phyloP scores from a whole-genome alignment of 2,329 filamentous ascomycete genomes.

The Pseudocercospora eumusae region DNA sequence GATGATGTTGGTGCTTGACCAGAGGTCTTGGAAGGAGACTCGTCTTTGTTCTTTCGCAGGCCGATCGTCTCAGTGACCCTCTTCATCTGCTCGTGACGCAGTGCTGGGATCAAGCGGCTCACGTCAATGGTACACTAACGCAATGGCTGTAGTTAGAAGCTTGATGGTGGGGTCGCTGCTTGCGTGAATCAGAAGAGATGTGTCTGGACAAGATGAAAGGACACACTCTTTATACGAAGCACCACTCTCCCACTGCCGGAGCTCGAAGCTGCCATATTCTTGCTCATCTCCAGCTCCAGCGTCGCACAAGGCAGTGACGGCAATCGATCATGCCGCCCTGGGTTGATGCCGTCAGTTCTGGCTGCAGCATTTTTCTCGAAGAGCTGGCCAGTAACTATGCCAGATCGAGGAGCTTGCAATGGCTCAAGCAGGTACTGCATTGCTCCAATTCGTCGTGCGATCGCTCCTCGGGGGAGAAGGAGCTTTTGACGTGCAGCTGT shows the following conservation, averaged over 20 bases:
- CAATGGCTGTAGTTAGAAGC: slow-evolving; percentile 2
- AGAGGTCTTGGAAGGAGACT: neutral
- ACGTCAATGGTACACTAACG: slow-evolving; percentile 2
- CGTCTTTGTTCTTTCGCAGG: slow-evolving; percentile 9
- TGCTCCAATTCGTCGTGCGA: slow-evolving; percentile 1
- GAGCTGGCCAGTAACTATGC: slow-evolving; percentile 6
- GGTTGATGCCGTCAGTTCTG: neutral
- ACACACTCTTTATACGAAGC: neutral
- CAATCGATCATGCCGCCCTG: neutral
- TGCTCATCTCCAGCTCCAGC: neutral
- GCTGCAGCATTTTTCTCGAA: neutral
- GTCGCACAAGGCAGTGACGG: neutral
- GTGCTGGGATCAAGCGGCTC: neutral
- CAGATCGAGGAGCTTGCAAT: slow-evolving; percentile 2
- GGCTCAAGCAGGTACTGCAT: slow-evolving; percentile 2
- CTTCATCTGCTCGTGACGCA: slow-evolving; percentile 11
- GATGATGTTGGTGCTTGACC: neutral
- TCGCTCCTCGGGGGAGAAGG: neutral
- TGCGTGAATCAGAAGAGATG: neutral
- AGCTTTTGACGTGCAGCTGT: neutral
- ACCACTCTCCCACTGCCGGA: neutral
- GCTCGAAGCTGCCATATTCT: neutral
- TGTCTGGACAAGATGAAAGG: neutral
- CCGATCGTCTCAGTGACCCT: slow-evolving; percentile 8
- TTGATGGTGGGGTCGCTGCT: neutral